Conservation (phyloP, 352 stramenopile species). For the Phytophthora pini region DNA sequence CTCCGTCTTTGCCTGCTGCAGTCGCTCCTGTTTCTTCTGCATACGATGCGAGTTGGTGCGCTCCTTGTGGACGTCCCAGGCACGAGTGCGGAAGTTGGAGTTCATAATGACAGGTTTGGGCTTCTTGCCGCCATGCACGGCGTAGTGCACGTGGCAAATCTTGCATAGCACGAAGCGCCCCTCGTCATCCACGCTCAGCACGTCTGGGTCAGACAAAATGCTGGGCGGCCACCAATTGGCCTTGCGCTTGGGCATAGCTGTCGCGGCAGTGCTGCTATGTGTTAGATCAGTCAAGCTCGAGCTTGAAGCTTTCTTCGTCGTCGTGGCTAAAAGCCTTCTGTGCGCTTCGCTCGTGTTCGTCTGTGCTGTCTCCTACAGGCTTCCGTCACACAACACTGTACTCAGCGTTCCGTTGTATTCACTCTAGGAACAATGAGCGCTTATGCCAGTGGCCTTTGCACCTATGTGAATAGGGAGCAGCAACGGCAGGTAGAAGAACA, state of each 20-base stretch:
- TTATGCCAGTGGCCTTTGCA: too few species aligned
- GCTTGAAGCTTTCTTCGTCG: slow-evolving; percentile 2
- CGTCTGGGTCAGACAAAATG: slow-evolving; percentile 72
- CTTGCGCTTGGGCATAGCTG: slow-evolving; percentile 74
- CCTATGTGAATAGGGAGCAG: too few species aligned
- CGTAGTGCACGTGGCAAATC: slow-evolving; percentile 85
- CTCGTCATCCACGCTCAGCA: slow-evolving; percentile 83
- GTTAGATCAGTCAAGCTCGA: neutral
- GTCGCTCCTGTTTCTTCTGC: slow-evolving; percentile 63
- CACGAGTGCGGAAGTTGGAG: slow-evolving; percentile 78
- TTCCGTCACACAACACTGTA: slow-evolving; percentile 5
- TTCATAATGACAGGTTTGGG: slow-evolving; percentile 87
- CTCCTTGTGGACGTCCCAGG: slow-evolving; percentile 86
- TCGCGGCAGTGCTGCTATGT: neutral
- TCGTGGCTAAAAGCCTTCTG: slow-evolving; percentile 8
- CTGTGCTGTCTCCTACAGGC: slow-evolving; percentile 13
- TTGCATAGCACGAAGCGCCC: slow-evolving; percentile 82
- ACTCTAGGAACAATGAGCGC: neutral
- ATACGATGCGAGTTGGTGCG: slow-evolving; percentile 80
- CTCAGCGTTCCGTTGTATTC: slow-evolving; percentile 24
- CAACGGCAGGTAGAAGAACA: neutral
- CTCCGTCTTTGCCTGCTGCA: slow-evolving; percentile 34
- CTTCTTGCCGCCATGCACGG: slow-evolving; percentile 82
- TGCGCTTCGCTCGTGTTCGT: slow-evolving; percentile 16
- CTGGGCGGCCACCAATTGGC: slow-evolving; percentile 77